phyloP scores from a whole-genome alignment of 176 grass and related monocot genomes.

The Otatea glauca region DNA sequence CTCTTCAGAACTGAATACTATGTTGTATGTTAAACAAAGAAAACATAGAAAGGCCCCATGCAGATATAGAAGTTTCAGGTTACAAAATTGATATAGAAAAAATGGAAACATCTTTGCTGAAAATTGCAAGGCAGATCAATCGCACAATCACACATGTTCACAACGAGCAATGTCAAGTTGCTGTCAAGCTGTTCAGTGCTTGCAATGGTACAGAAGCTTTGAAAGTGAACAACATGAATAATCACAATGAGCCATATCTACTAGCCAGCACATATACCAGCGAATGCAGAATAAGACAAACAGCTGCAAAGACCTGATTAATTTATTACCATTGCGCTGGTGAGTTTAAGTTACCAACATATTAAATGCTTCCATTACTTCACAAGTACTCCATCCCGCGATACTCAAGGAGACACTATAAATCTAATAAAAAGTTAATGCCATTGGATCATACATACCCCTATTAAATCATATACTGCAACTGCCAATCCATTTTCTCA shows the following conservation, averaged over 20 bases:
- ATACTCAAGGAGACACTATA: no score
- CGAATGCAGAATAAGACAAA: conserved; percentile 26
- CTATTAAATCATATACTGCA: no score
- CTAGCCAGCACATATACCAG: not conserved
- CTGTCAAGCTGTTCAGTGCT: not conserved
- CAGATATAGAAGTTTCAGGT: conserved; percentile 5
- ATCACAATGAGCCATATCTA: conserved; percentile 12
- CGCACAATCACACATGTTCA: not conserved
- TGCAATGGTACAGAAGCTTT: not conserved
- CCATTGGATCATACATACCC: no score
- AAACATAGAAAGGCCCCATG: conserved; percentile 1
- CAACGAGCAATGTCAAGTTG: not conserved
- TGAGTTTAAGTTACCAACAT: conserved; percentile 21
- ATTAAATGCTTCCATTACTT: conserved; percentile 11
- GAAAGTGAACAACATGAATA: not conserved
- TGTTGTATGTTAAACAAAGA: conserved; percentile 16
- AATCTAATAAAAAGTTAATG: no score
- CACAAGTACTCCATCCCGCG: not conserved
- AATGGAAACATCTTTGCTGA: not conserved
- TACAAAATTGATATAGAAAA: not conserved
- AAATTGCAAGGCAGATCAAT: not conserved
- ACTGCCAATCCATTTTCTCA: no score
- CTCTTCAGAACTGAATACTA: not conserved
- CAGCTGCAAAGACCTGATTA: conserved; percentile 14
- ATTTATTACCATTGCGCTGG: not conserved